Base-by-base conservation (phyloP, 192 early-diverging fungal genomes). In the Podila minutissima region DNA sequence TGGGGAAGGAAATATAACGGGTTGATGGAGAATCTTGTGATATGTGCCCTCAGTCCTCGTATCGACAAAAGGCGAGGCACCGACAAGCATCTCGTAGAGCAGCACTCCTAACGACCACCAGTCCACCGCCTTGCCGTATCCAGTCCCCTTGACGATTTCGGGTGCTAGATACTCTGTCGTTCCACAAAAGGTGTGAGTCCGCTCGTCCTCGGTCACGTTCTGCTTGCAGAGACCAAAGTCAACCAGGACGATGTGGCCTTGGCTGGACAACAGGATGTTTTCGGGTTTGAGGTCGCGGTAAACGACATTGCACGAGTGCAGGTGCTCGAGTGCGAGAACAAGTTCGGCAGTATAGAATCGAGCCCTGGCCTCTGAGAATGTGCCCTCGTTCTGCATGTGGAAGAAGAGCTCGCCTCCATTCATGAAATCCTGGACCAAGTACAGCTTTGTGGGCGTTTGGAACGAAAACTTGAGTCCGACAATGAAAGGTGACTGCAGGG, bases 161-260 rank as follows among this genome's bases (percentile, higher is more conserved):
- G 96, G 97, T 1, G 97, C 97, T 64, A 98, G 88, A 72, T 96
- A 96, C 64, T 93, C 91, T 3, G 94, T 91, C 15, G 94, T 98
- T 48, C 95, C 96, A 76, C 95, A 96, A 76, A 96, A 97, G 1
- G 96, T 95, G 48, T 84, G 91, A 6, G 95, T 94, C 19, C 90
- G 86, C 70, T 76, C 83, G 29, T 86, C 76, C 55, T 83, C 74
- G 41, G 75, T 68, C 68, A 85, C 75, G 46, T 87, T 85, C 64
- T 90, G 86, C 69, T 95, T 95, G 75, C 92, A 94, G 19, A 95
- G 83, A 17, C 94, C 93, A 84, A 95, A 95, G 74, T 95, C 94
- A 20, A 89, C 88, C 19, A 95, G 77, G 12, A 90, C 88, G 62
- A 94, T 84, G 75, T 95, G 94, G 71, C 94, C 94, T 22, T 84